Evolutionary conservation across 257 asterid genomes (phyloP), one percentile per base, ranked within the genome.

Genomic region (Ballota nigra): DNA sequence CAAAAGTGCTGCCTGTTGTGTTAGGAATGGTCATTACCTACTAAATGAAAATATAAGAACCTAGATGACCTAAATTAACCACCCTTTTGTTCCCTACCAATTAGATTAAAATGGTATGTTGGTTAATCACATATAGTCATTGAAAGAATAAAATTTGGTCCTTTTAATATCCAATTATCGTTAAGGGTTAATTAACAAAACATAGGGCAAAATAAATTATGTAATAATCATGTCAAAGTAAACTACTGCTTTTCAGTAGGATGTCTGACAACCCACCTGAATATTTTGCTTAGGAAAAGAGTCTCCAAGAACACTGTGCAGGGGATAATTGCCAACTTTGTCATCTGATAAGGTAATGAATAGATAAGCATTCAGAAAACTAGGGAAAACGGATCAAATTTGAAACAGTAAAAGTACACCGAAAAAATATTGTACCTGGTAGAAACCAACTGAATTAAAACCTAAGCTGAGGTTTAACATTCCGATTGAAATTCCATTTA

Each of bases 311-410:
- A 68, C 53, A 92, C 92, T 4, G 96, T 92, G 83, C 98, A 92
- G 40, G 98, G 98, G 79, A 92, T 92, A 73, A 92, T 92, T 31
- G 96, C 98, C 84, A 92, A 81, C 88, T 92, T 92, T 6, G 96
- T 92, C 96, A 89, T 89, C 98, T 88, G 80, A 58, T 59, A 70
- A 66, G 71, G 69, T 26, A 75, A 75, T 20, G 72, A 61, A 56
- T 34, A 61, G 43, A 79, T 69, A 29, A 22, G 53, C 73, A 49
- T 49, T 77, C 53, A 69, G 68, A 29, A 79, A 70, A 75, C 56
- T 68, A 22, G 10, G 31, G 28, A 69, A 41, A 66, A 49, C 29
- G 24, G 40, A 65, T 61, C 26, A 51, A 72, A 47, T 51, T 41
- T 24, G 26, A 40, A 66, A 72, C 52, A 55, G 59, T 22, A 53